Evolutionary conservation across 179 eudicot species (phyloP).

Genomic region (Nepenthes alata): DNA sequence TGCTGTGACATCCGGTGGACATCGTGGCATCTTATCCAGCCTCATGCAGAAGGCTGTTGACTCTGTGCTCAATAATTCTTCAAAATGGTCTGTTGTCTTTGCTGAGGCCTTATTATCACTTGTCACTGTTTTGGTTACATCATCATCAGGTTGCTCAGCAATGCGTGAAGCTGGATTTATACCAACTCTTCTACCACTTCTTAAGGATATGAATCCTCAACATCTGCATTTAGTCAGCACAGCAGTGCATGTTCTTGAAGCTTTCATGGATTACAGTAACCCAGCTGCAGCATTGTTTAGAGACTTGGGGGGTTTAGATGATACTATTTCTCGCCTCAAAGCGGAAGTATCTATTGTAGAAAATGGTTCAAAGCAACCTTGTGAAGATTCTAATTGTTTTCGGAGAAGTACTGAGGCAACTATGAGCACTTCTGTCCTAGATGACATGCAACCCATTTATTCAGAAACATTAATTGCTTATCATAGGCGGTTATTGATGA

Average conservation of each 20-base stretch:
- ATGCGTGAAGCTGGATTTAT: constrained; percentile 99
- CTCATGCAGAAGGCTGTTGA: constrained; percentile 97
- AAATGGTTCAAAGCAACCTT: constrained; percentile 36
- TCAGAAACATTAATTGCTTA: constrained; percentile 78
- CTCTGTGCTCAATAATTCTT: constrained; percentile 54
- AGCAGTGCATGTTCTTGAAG: constrained; percentile 95
- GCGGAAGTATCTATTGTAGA: constrained; percentile 69
- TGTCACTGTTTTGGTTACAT: constrained; percentile 78
- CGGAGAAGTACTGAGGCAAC: constrained; percentile 18
- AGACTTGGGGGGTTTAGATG: constrained; percentile 95
- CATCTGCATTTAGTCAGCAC: constrained; percentile 91
- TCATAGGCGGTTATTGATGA: constrained; percentile 79
- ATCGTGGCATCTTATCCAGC: constrained; percentile 95
- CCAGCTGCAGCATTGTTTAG: constrained; percentile 98
- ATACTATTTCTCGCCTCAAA: constrained; percentile 71
- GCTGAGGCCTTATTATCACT: constrained; percentile 91
- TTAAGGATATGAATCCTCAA: constrained; percentile 83
- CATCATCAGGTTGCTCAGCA: constrained; percentile 93
- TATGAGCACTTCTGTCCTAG: constrained; percentile 37
- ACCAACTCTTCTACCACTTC: constrained; percentile 93
- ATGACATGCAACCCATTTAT: constrained; percentile 60
- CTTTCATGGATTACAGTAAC: constrained; percentile 98
- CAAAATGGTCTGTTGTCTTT: constrained; percentile 81
- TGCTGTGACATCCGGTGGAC: constrained; percentile 99
- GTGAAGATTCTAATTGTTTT: constrained; percentile 32